Evolutionary conservation across 208 protist species (phyloP).

Genomic region (Strigomonas galati): DNA sequence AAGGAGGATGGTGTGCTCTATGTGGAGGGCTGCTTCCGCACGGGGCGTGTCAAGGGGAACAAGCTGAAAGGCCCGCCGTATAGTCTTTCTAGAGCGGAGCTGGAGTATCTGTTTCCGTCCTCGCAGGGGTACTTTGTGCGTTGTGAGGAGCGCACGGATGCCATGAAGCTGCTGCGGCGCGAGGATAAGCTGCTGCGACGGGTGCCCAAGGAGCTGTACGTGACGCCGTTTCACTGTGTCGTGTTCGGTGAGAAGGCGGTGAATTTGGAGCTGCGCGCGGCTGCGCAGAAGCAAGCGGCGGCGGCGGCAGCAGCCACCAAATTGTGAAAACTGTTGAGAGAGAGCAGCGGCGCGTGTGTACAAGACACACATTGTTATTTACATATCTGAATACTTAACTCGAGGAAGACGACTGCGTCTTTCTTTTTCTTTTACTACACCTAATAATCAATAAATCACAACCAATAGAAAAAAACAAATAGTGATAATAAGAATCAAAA

Average conservation of each 20-base stretch:
- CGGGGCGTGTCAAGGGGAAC: constrained; percentile 78
- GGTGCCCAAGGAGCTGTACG: constrained; percentile 79
- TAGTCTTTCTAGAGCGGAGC: constrained; percentile 55
- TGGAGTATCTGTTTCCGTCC: constrained; percentile 70
- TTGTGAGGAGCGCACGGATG: constrained; percentile 88
- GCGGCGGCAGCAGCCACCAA: constrained; percentile 17
- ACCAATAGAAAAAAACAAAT: too few relatives aligned
- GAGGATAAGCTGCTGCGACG: constrained; percentile 71
- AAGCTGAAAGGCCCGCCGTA: constrained; percentile 76
- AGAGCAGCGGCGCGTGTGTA: too few relatives aligned
- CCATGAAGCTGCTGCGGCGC: constrained; percentile 71
- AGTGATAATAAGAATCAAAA: too few relatives aligned
- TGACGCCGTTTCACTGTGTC: constrained; percentile 83
- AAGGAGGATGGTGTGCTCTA: constrained; percentile 85
- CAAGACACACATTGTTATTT: too few relatives aligned
- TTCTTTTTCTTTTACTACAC: too few relatives aligned
- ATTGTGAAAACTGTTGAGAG: too few relatives aligned
- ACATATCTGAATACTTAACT: too few relatives aligned
- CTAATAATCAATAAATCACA: too few relatives aligned
- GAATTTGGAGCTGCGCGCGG: constrained; percentile 28
- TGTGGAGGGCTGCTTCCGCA: constrained; percentile 86
- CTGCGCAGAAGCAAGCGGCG: background rate
- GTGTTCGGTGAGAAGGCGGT: constrained; percentile 70
- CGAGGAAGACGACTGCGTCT: too few relatives aligned
- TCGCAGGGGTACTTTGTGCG: constrained; percentile 74